Evolutionary conservation across 352 stramenopile genomes (phyloP), one percentile per base, ranked within the genome.

Genomic region (Aphanomyces cochlioides): DNA sequence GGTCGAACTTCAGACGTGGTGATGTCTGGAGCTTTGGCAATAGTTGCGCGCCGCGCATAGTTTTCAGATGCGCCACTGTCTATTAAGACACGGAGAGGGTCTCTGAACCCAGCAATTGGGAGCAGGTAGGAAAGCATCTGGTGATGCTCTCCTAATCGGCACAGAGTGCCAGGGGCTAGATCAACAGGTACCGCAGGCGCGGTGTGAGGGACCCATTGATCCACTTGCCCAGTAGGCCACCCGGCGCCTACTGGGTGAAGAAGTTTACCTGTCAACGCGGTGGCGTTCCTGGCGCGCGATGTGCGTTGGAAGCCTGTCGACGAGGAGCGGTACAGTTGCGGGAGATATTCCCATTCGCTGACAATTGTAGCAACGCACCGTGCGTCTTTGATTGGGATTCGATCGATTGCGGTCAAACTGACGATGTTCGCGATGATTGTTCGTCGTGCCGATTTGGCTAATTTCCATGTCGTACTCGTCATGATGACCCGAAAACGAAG

Each of bases 51-150:
- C 17, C 68, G 68, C 66, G 73, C 73, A 50, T 77, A 77, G 34
- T 79, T 77, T 38, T 73, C 74, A 66, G 64, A 77, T 60, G 74
- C 45, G 19, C 67, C 63, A 1, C 56, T 70, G 43, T 79, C 73
- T 19, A 76, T 34, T 43, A 78, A 56, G 0, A 61, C 67, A 56
- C 47, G 56, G 17, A 75, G 47, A 3, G 54, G 21, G 2, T 19
- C 39, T 12, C 48, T 5, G 8, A 58, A 65, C 45, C 28, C 28
- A 28, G 28, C 1, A 2, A 28, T 2, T 28, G 28, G 28, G 2
- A 28, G 28, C 2, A 28, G 28, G 28, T 28, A 28, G 28, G 28
- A 28, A 28, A 28, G 28, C 28, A 28, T 28, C 2, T 28, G 28
- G 28, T 28, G 28, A 28, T 28, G 28, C 28, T 28, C 28, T 2